Percentiles rank a stretch among this genome's conserved stretches.
Evolutionary conservation across 179 eudicot genomes (phyloP).

Genomic region (Beta macrorhiza): DNA sequence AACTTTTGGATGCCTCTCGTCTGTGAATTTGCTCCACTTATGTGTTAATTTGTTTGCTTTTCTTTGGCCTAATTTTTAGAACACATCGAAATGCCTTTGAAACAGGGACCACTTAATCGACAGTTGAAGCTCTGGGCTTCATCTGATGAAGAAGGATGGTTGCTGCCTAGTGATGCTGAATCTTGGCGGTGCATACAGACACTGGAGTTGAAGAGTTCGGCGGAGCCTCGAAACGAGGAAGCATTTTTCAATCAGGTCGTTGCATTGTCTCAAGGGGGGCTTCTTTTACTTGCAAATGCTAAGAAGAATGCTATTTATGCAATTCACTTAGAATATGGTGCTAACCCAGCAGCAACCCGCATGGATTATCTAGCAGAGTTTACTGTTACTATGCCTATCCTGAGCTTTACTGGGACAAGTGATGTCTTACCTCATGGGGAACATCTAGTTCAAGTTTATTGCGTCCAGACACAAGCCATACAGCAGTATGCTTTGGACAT

Average conservation of each 20-base stretch:
- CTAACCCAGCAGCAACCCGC: slow-evolving; percentile 69
- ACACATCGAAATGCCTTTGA: neutral
- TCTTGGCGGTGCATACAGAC: slow-evolving; percentile 90
- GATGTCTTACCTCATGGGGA: slow-evolving; percentile 76
- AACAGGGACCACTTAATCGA: slow-evolving; percentile 84
- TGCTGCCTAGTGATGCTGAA: slow-evolving; percentile 93
- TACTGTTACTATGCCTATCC: slow-evolving; percentile 96
- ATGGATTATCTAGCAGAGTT: slow-evolving; percentile 96
- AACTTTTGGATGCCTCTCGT: neutral
- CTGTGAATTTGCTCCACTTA: neutral
- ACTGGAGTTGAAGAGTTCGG: slow-evolving; percentile 74
- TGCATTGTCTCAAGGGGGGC: slow-evolving; percentile 80
- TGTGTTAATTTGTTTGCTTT: neutral
- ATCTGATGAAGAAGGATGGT: slow-evolving; percentile 94
- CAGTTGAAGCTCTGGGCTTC: slow-evolving; percentile 92
- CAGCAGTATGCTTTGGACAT: slow-evolving; percentile 96
- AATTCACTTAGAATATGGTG: slow-evolving; percentile 83
- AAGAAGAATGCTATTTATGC: slow-evolving; percentile 95
- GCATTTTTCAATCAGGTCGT: slow-evolving; percentile 94
- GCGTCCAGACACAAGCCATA: slow-evolving; percentile 99
- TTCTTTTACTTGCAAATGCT: slow-evolving; percentile 90
- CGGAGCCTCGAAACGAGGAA: slow-evolving; percentile 61
- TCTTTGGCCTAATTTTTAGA: neutral
- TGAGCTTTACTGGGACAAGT: slow-evolving; percentile 93
- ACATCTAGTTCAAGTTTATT: slow-evolving; percentile 80